Conservation (phyloP, 1,284 basidiomycete species). For the Boletus calvinii region DNA sequence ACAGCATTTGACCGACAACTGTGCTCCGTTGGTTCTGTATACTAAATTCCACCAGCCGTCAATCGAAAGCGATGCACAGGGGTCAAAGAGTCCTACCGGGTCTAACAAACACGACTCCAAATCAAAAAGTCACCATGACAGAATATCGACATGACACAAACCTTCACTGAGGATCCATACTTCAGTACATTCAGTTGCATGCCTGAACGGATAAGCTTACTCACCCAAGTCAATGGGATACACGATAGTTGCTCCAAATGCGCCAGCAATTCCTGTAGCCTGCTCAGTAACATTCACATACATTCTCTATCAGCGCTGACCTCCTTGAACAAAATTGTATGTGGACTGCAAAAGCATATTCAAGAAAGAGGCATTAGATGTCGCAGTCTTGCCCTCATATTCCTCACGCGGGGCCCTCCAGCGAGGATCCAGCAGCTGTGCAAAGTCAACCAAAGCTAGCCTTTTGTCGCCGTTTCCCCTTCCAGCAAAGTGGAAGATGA, state of each 20-base stretch:
- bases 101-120: conserved; percentile 44
- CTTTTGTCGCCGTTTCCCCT: conserved; percentile 69
- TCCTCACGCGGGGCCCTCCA: conserved; percentile 73
- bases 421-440: conserved; percentile 82
- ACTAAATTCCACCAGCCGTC: conserved; percentile 38
- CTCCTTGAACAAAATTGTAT: conserved; percentile 91
- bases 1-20: conserved; percentile 91
- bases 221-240: conserved; percentile 92
- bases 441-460: conserved; percentile 84
- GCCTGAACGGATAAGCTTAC: conserved; percentile 30
- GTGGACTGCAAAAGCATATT: conserved; percentile 58
- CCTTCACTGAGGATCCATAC: conserved; percentile 57
- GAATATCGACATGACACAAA: conserved; percentile 36
- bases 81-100: conserved; percentile 46
- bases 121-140: conserved; percentile 2
- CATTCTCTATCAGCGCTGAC: conserved; percentile 39
- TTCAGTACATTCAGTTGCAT: conserved; percentile 7
- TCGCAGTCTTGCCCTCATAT: conserved; percentile 34
- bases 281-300: conserved; percentile 1
- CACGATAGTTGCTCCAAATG: conserved; percentile 89
- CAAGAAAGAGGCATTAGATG: conserved; percentile 42
- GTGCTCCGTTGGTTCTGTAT: conserved; percentile 98
- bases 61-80: neutral
- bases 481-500: conserved; percentile 94
- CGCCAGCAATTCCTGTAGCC: conserved; percentile 76